Percentiles rank a stretch among this genome's conserved stretches.
phyloP scores from a whole-genome alignment of 257 asterid species.

The Solanum virginianum region DNA sequence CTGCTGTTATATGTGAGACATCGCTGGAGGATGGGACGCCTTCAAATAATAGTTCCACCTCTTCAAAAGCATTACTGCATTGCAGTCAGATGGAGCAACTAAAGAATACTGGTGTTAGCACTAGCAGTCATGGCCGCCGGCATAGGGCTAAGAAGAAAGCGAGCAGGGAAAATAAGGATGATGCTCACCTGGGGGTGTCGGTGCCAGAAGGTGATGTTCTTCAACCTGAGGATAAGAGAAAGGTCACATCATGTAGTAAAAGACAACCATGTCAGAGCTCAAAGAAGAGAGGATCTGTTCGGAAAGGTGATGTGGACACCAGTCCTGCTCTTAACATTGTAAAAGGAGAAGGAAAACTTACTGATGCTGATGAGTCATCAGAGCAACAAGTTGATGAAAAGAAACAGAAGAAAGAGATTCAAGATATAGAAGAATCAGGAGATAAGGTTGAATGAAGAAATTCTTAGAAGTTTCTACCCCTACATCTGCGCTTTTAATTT shows the following conservation, averaged over 20 bases:
- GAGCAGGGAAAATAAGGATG: not conserved
- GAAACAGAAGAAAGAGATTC: not conserved
- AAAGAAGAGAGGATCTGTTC: not conserved
- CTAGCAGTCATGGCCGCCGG: constrained; percentile 12
- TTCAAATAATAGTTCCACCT: constrained; percentile 3
- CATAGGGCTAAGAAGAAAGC: constrained; percentile 25
- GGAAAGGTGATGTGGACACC: not conserved
- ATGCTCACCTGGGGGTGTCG: too few species aligned
- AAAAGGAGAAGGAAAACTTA: constrained; percentile 11
- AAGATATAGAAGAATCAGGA: not conserved
- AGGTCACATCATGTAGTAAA: not conserved
- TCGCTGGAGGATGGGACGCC: not conserved
- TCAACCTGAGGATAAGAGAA: constrained; percentile 4
- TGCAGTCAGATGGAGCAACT: not conserved
- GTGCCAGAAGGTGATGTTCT: not conserved
- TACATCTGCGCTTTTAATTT: not conserved
- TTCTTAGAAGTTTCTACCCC: not conserved
- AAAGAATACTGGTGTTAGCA: not conserved
- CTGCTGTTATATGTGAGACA: not conserved
- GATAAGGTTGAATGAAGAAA: constrained; percentile 2
- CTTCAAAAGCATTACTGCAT: constrained; percentile 2
- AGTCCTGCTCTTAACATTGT: not conserved
- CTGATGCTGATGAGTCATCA: constrained; percentile 2
- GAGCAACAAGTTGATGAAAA: not conserved
- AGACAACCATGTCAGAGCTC: not conserved